Percentiles rank a stretch among this genome's conserved stretches.
These are phyloP conservation scores for Lathyrus oleraceus DNA, from an alignment of 306 rosid species.

Conservation along the genomic window DNA sequence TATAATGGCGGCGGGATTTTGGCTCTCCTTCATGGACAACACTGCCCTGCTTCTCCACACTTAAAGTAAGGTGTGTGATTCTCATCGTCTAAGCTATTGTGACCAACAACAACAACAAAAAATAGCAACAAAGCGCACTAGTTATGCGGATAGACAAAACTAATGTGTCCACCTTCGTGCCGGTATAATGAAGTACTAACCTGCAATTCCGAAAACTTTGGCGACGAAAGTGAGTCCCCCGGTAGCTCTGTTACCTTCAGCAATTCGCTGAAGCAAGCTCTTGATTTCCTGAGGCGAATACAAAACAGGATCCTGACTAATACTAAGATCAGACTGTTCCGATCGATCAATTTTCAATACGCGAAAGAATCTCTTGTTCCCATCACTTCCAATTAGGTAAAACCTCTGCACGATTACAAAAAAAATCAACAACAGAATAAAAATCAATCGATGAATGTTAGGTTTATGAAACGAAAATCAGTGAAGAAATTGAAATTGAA, in stretches of 20 bases:
- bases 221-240: constrained; percentile 76
- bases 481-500: neutral
- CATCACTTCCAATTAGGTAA: constrained; percentile 84
- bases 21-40: too few relatives aligned
- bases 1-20: too few relatives aligned
- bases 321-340: constrained; percentile 76
- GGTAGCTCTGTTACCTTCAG: constrained; percentile 82
- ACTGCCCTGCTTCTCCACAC: too few relatives aligned
- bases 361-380: constrained; percentile 69
- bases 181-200: constrained; percentile 37
- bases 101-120: too few relatives aligned
- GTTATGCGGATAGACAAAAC: too few relatives aligned
- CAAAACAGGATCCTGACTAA: constrained; percentile 83
- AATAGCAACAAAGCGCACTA: too few relatives aligned
- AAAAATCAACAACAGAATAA: neutral
- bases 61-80: too few relatives aligned
- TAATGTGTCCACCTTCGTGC: too few relatives aligned
- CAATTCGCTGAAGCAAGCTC: constrained; percentile 77
- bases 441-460: neutral
- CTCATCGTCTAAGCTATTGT: too few relatives aligned
- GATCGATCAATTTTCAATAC: constrained; percentile 95
- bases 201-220: constrained; percentile 84
- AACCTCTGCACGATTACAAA: constrained; percentile 50
- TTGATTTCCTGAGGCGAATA: constrained; percentile 84
- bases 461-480: neutral